Evolutionary conservation across 352 stramenopile species (phyloP).

Genomic region (Phytophthora pluvialis): DNA sequence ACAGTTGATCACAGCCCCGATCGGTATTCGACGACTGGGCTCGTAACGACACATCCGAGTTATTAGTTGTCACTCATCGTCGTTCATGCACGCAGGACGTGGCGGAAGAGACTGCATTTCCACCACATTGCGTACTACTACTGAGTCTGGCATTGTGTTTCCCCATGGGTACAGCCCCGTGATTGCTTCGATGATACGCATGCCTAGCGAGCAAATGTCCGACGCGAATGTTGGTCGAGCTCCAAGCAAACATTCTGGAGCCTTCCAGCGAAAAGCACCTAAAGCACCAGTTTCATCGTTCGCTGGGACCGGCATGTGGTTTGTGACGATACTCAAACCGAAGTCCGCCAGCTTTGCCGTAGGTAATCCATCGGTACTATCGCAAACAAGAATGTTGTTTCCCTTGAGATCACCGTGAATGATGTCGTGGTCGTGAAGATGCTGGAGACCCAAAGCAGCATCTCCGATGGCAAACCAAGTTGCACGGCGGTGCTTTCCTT

Average conservation of each 20-base stretch:
- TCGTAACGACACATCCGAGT: conserved; percentile 6
- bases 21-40: neutral
- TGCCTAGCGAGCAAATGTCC: conserved; percentile 23
- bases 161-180: conserved; percentile 14
- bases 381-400: conserved; percentile 27
- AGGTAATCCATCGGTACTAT: conserved; percentile 18
- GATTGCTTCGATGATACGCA: conserved; percentile 22
- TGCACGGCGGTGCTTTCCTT: conserved; percentile 6
- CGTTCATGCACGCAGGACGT: conserved; percentile 5
- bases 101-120: conserved; percentile 5
- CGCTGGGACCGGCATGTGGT: neutral
- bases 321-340: conserved; percentile 22
- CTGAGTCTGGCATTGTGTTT: conserved; percentile 6
- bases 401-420: conserved; percentile 26
- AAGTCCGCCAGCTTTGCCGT: conserved; percentile 22
- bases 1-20: conserved; percentile 14
- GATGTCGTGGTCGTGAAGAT: conserved; percentile 21
- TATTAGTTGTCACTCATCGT: conserved; percentile 5
- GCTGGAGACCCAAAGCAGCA: conserved; percentile 20
- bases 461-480: conserved; percentile 19
- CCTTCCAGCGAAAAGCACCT: conserved; percentile 24
- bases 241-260: conserved; percentile 22
- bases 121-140: conserved; percentile 7
- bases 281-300: neutral
- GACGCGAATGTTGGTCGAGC: conserved; percentile 12